phyloP scores from a whole-genome alignment of 2,329 filamentous ascomycete genomes.

The Chaetomium strumarium region DNA sequence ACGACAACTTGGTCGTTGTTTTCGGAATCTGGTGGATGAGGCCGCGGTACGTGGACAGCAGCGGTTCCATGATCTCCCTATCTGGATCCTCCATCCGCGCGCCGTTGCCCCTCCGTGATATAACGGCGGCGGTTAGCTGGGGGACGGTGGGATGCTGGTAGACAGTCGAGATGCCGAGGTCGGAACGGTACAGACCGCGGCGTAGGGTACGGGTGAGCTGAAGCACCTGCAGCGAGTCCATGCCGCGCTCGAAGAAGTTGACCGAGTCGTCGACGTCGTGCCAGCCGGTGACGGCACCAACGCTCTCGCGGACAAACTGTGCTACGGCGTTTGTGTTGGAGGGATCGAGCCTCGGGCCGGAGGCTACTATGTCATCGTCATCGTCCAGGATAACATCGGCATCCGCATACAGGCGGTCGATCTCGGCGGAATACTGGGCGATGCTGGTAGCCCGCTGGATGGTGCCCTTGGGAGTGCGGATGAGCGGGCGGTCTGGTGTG shows the following conservation, averaged over 20 bases:
- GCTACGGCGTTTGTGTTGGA: not conserved
- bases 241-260: not conserved
- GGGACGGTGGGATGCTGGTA: not conserved
- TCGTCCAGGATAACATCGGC: not conserved
- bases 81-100: not conserved
- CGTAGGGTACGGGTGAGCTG: not conserved
- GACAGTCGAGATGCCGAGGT: not conserved
- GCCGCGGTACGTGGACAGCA: not conserved
- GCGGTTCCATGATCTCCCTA: not conserved
- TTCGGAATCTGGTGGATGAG: not conserved
- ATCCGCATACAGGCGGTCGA: not conserved
- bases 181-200: not conserved
- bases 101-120: not conserved
- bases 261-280: not conserved
- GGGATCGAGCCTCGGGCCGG: not conserved
- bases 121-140: not conserved
- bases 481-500: not conserved
- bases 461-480: not conserved
- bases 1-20: not conserved
- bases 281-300: not conserved
- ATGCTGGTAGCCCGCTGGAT: not conserved
- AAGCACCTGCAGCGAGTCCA: slow-evolving; percentile 2
- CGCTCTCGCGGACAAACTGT: not conserved
- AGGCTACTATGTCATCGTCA: not conserved
- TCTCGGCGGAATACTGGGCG: not conserved